These are phyloP conservation scores for Neonectria magnoliae DNA, from an alignment of 2,329 filamentous ascomycete genomes.

Conservation along the genomic window DNA sequence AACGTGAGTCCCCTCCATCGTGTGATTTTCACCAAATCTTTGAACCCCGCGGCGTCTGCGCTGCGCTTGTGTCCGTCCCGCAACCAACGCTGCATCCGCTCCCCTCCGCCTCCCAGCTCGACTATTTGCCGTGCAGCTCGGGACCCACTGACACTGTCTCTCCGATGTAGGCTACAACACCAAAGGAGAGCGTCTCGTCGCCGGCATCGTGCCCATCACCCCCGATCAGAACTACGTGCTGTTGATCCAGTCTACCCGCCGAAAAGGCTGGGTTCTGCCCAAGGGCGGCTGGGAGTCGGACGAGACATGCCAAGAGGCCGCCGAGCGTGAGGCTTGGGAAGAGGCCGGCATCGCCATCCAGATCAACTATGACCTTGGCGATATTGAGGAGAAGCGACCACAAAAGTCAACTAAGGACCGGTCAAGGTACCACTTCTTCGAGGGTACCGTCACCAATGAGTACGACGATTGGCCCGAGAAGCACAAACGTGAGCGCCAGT, in stretches of 20 bases:
- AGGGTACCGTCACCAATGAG: constrained; percentile 88
- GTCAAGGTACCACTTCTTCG: constrained; percentile 80
- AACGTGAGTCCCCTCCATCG: constrained; percentile 70
- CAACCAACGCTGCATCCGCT: constrained; percentile 17
- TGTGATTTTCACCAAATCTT: constrained; percentile 18
- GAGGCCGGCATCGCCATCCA: constrained; percentile 92
- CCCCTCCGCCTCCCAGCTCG: constrained; percentile 3
- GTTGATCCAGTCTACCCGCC: constrained; percentile 90
- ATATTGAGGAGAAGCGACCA: constrained; percentile 84
- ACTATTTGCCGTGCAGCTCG: constrained; percentile 9
- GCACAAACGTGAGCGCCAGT: constrained; percentile 88
- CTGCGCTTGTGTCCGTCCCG: constrained; percentile 17
- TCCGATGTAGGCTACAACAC: constrained; percentile 80
- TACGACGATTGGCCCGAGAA: constrained; percentile 92
- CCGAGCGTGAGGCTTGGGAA: constrained; percentile 94
- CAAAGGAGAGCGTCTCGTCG: constrained; percentile 93
- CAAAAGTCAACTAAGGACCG: constrained; percentile 76
- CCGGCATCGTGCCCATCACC: constrained; percentile 91
- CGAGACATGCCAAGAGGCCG: constrained; percentile 86
- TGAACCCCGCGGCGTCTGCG: constrained; percentile 17
- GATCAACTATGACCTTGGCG: constrained; percentile 85
- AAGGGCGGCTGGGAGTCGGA: constrained; percentile 99
- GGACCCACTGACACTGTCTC: constrained; percentile 34
- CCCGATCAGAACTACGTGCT: constrained; percentile 87
- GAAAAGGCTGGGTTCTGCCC: constrained; percentile 94